Base-by-base conservation (phyloP, 2,329 filamentous ascomycete species). In the Ceratocystis ficicola region DNA sequence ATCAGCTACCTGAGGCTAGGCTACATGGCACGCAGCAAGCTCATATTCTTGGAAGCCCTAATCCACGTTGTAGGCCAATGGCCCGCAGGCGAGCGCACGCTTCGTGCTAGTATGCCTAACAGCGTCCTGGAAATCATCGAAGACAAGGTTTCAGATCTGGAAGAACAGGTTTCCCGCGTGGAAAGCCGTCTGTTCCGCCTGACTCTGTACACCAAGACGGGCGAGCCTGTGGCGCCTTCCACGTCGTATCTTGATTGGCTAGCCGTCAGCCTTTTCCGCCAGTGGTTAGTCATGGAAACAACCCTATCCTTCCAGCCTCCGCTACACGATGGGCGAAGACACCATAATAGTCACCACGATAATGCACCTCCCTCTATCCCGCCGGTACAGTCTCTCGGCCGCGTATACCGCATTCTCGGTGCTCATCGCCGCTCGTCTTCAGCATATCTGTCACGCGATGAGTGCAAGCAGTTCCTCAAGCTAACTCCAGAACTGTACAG, bases 31-130 rank as follows among this genome's bases (percentile, higher is more conserved):
- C 85, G 89, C 57, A 92, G 87, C 71, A 88, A 88, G 70, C 86
- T 92, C 70, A 91, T 92, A 63, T 92, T 91, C 72, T 85, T 88
- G 69, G 88, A 97, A 77, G 90, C 92, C 0, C 80, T 97, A 62
- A 89, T 96, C 64, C 93, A 97, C 72, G 90, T 96, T 0, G 92
- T 96, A 0, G 93, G 93, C 2, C 90, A 95, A 74, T 97, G 93
- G 93, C 92, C 93, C 0, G 79, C 84, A 0, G 90, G 88, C 17
- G 84, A 91, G 71, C 83, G 87, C 30, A 89, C 89, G 70, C 82
- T 96, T 44, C 85, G 89, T 66, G 81, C 83, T 68, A 80, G 87
- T 36, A 80, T 95, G 50, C 89, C 92, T 0, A 83, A 87, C 30
- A 74, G 83, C 0, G 90, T 96, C 0, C 79, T 96, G 8, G 91